Conservation (phyloP, 495 filamentous ascomycete genomes). For the Letharia columbiana region DNA sequence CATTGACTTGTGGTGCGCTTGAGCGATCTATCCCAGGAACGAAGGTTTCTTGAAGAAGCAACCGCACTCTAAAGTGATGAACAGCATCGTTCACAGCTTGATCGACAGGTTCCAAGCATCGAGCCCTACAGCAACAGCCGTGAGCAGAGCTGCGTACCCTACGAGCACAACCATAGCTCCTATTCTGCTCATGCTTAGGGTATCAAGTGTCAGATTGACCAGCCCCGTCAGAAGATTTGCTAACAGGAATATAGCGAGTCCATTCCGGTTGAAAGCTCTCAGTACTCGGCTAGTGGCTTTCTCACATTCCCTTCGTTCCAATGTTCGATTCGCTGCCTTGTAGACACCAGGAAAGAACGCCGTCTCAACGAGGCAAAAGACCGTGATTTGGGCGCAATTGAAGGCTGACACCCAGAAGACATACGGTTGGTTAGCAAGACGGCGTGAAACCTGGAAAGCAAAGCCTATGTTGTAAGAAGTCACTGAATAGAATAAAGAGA, state of each 20-base stretch:
- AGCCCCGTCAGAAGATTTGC: constrained; percentile 84
- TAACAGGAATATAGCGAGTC: constrained; percentile 74
- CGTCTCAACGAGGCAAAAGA: constrained; percentile 69
- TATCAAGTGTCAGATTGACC: constrained; percentile 79
- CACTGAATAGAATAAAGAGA: constrained; percentile 52
- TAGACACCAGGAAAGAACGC: constrained; percentile 66
- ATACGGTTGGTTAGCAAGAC: constrained; percentile 90
- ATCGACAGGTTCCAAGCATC: constrained; percentile 67
- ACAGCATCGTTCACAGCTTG: constrained; percentile 47
- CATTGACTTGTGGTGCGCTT: not conserved
- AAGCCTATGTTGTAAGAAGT: constrained; percentile 61
- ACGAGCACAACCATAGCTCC: constrained; percentile 65
- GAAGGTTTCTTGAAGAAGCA: not conserved
- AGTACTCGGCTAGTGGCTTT: constrained; percentile 68
- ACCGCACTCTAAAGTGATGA: not conserved
- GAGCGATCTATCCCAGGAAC: not conserved
- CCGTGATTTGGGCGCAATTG: constrained; percentile 69
- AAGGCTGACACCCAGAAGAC: constrained; percentile 84
- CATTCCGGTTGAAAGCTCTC: constrained; percentile 78
- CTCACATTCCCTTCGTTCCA: constrained; percentile 39
- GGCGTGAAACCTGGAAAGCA: constrained; percentile 68
- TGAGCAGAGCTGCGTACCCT: constrained; percentile 59
- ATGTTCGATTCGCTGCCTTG: constrained; percentile 39
- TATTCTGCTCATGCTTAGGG: constrained; percentile 55
- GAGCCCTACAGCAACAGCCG: constrained; percentile 58